Conservation (phyloP, 768 basidiomycete genomes). For the Heimioporus sp. region DNA sequence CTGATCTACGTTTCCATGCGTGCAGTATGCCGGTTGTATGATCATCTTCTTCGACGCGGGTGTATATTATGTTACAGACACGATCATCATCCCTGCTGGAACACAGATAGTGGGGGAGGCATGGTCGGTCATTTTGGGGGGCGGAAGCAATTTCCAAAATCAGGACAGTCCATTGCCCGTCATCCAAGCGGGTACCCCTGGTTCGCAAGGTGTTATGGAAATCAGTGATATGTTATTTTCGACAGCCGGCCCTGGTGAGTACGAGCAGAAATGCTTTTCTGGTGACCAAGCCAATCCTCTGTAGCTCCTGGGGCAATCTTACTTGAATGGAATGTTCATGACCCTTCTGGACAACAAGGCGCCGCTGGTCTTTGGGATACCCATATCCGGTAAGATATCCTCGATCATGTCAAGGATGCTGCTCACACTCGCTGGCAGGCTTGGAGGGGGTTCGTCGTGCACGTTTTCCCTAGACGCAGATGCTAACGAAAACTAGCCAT, state of each 20-base stretch:
- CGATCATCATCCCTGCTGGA: conserved; percentile 47
- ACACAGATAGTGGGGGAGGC: conserved; percentile 49
- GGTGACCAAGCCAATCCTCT: background rate
- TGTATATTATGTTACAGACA: conserved; percentile 44
- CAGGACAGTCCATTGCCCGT: conserved; percentile 39
- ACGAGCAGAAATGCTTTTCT: background rate
- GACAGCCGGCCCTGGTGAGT: conserved; percentile 46
- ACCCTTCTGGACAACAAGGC: conserved; percentile 50
- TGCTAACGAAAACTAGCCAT: conserved; percentile 32
- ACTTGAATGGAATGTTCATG: conserved; percentile 59
- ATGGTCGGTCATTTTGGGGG: conserved; percentile 46
- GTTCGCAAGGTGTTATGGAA: conserved; percentile 53
- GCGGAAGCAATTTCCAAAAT: conserved; percentile 41
- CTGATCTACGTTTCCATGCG: background rate
- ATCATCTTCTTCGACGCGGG: conserved; percentile 81
- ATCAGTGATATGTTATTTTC: conserved; percentile 64
- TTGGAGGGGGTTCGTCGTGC: conserved; percentile 24
- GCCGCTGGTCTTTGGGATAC: conserved; percentile 55
- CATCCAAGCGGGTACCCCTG: conserved; percentile 42
- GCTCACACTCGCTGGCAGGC: conserved; percentile 8
- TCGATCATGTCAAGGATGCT: too few species aligned
- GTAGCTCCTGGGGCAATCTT: conserved; percentile 45
- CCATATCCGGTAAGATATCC: conserved; percentile 31
- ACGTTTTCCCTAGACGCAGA: background rate
- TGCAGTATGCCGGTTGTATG: conserved; percentile 67